Base-by-base conservation (phyloP, 2,329 filamentous ascomycete species). In the Mycogone perniciosa region DNA sequence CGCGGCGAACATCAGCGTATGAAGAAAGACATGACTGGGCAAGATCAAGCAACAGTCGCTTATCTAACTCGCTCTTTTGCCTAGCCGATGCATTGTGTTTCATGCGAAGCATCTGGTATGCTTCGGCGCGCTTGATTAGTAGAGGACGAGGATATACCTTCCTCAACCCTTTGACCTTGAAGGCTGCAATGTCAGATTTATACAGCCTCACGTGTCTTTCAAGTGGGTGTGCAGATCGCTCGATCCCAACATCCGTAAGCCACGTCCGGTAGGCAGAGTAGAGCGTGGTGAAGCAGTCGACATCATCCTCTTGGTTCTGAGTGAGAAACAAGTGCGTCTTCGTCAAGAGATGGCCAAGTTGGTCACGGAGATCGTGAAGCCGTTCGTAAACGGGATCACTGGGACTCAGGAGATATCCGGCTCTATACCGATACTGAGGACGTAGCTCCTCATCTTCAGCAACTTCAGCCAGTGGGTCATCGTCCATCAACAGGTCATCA, bases 161-260 rank as follows among this genome's bases (percentile, higher is more conserved):
- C 47, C 92, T 81, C 26, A 96, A 74, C 4, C 93, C 93, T 57
- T 87, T 95, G 64, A 96, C 88, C 69, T 96, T 96, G 75, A 96
- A 99, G 0, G 92, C 88, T 27, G 89, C 83, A 54, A 91, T 86
- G 61, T 99, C 93, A 5, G 89, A 85, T 60, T 85, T 84, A 64
- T 96, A 86, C 1, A 99, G 79, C 48, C 90, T 82, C 4, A 87
- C 82, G 10, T 97, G 85, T 20, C 93, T 80, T 65, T 99, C 93
- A 7, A 97, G 75, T 2, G 95, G 88, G 65, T 96, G 93, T 0
- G 93, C 92, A 13, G 92, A 96, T 53, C 92, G 81, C 70, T 99
- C 93, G 54, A 96, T 95, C 13, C 95, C 93, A 38, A 99, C 91
- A 62, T 99, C 93, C 1, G 95, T 90, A 61, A 99, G 97, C 90